phyloP scores from a whole-genome alignment of 805 yeast species.

The Yamadazyma akitaensis region DNA sequence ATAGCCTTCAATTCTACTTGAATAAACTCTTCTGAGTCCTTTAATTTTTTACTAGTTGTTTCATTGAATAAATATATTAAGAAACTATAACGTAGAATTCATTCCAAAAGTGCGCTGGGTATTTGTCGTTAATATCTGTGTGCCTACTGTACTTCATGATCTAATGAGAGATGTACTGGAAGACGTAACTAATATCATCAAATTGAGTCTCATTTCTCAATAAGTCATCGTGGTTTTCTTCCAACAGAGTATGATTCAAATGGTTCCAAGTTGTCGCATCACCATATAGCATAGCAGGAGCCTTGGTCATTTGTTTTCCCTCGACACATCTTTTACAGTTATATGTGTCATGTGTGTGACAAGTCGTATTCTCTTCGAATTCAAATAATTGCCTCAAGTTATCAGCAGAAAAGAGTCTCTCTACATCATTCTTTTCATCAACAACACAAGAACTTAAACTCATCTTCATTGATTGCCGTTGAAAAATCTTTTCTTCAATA shows the following conservation, averaged over 20 bases:
- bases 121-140: not conserved
- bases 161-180: constrained; percentile 87
- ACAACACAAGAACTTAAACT: constrained; percentile 94
- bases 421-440: constrained; percentile 94
- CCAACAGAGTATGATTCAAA: constrained; percentile 59
- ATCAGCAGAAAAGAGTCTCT: constrained; percentile 83
- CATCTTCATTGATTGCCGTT: constrained; percentile 91
- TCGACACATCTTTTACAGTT: constrained; percentile 74
- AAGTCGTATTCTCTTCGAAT: constrained; percentile 60
- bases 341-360: constrained; percentile 92
- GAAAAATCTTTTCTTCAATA: constrained; percentile 94
- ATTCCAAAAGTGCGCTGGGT: not conserved
- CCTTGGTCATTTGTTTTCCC: constrained; percentile 54
- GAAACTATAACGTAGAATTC: not conserved
- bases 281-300: constrained; percentile 92
- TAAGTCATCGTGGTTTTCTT: constrained; percentile 69
- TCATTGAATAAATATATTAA: too few relatives aligned
- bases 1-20: not conserved
- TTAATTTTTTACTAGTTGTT: not conserved
- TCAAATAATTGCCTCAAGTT: constrained; percentile 72
- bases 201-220: constrained; percentile 68
- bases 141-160: not conserved
- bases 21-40: not conserved
- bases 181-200: constrained; percentile 77
- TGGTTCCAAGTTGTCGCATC: constrained; percentile 99